A percentile compares a stretch with the other conserved stretches of the same genome.
Evolutionary conservation across 305 asterid genomes (phyloP).

Genomic region (Fraxinus baroniana): DNA sequence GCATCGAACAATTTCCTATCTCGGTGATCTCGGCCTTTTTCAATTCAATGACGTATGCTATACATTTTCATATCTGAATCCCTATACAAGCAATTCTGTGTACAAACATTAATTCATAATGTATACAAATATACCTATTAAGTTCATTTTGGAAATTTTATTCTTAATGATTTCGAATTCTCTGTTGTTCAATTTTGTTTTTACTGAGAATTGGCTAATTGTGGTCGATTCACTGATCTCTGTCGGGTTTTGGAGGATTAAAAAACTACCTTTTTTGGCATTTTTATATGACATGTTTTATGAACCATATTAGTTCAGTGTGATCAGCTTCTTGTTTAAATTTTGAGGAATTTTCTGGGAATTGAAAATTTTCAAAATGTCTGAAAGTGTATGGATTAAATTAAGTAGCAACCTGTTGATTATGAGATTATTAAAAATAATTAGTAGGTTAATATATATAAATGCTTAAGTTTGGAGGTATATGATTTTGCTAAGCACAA

Average conservation of each 20-base stretch:
- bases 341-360: neutral
- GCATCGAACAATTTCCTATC: conserved; percentile 52
- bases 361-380: neutral
- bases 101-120: conserved; percentile 1
- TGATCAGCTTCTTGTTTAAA: neutral
- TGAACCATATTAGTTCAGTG: neutral
- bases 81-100: neutral
- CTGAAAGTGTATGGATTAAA: neutral
- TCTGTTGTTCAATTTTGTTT: neutral
- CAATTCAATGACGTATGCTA: conserved; percentile 66
- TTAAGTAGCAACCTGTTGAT: neutral
- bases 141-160: neutral
- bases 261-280: neutral
- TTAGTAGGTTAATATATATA: neutral
- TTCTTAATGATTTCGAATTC: neutral
- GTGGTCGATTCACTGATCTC: neutral
- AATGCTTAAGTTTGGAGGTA: neutral
- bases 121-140: neutral
- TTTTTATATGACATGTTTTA: neutral
- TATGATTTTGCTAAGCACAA: neutral
- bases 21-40: conserved; percentile 65
- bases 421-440: neutral
- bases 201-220: neutral
- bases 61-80: neutral
- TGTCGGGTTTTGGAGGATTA: neutral